A percentile compares a stretch with the other conserved stretches of the same genome.
Evolutionary conservation across 2,329 filamentous ascomycete genomes (phyloP).

Genomic region (Scopulariopsis brevicaulis): DNA sequence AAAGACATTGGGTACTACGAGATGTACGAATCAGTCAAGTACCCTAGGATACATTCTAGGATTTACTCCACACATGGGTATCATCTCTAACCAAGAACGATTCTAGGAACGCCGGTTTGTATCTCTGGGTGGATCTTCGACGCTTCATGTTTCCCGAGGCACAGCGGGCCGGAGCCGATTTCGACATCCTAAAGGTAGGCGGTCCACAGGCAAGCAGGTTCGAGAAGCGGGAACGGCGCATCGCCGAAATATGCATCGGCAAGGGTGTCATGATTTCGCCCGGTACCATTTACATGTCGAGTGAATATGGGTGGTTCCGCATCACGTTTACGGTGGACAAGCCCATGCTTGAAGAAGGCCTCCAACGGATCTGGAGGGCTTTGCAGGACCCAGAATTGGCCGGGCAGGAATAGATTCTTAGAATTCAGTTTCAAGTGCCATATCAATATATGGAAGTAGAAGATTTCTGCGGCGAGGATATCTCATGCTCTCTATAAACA

Average conservation of each 20-base stretch:
- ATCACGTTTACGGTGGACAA: conserved; percentile 10
- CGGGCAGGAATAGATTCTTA: not conserved
- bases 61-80: not conserved
- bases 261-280: conserved; percentile 10
- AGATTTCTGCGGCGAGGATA: not conserved
- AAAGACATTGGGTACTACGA: conserved; percentile 4
- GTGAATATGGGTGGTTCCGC: conserved; percentile 14
- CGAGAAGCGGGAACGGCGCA: conserved; percentile 6
- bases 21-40: conserved; percentile 1
- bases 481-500: not conserved
- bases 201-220: not conserved
- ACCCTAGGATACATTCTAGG: not conserved
- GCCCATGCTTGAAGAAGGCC: conserved; percentile 9
- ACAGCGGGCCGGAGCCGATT: not conserved
- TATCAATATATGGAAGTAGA: not conserved
- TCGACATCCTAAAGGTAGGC: not conserved
- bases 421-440: not conserved
- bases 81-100: not conserved
- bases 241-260: conserved; percentile 4
- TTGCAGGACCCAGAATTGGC: not conserved
- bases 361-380: conserved; percentile 7
- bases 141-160: not conserved
- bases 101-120: conserved; percentile 10
- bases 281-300: conserved; percentile 10
- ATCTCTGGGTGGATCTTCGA: conserved; percentile 12